Conservation (phyloP, 164 flowering plant species). For the Vitis riparia region DNA sequence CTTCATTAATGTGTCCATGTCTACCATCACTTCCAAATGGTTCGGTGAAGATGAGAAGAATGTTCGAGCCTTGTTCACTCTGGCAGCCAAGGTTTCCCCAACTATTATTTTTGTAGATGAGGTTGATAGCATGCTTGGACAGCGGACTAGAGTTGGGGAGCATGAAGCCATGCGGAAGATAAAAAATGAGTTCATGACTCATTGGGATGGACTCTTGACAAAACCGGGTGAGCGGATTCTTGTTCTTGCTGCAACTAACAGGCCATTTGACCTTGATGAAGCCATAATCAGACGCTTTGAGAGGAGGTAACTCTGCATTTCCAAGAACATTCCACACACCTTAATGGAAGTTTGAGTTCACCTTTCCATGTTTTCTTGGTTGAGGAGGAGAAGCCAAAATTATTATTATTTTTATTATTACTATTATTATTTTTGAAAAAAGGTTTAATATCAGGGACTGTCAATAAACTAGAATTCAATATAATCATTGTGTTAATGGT, state of each 20-base stretch:
- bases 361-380: too few relatives aligned
- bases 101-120: constrained; percentile 95
- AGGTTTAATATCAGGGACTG: not conserved
- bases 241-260: constrained; percentile 94
- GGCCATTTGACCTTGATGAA: constrained; percentile 98
- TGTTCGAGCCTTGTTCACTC: constrained; percentile 84
- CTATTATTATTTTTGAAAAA: too few relatives aligned
- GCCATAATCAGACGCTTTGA: constrained; percentile 97
- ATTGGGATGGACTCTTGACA: constrained; percentile 93
- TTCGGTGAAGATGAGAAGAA: constrained; percentile 99
- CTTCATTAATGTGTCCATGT: constrained; percentile 97
- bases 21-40: constrained; percentile 97
- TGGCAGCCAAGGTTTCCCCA: constrained; percentile 94
- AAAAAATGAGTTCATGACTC: constrained; percentile 96
- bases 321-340: too few relatives aligned
- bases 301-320: constrained; percentile 53
- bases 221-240: constrained; percentile 80
- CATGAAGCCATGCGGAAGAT: constrained; percentile 98
- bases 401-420: too few relatives aligned
- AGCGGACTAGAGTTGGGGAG: constrained; percentile 82
- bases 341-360: too few relatives aligned
- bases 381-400: too few relatives aligned
- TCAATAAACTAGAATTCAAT: not conserved
- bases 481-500: too few relatives aligned
- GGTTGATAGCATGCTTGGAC: constrained; percentile 99